Percentiles rank a stretch among this genome's conserved stretches.
These are phyloP conservation scores for Eremochloa ophiuroides DNA, from an alignment of 176 grass and related monocot species.

Conservation along the genomic window DNA sequence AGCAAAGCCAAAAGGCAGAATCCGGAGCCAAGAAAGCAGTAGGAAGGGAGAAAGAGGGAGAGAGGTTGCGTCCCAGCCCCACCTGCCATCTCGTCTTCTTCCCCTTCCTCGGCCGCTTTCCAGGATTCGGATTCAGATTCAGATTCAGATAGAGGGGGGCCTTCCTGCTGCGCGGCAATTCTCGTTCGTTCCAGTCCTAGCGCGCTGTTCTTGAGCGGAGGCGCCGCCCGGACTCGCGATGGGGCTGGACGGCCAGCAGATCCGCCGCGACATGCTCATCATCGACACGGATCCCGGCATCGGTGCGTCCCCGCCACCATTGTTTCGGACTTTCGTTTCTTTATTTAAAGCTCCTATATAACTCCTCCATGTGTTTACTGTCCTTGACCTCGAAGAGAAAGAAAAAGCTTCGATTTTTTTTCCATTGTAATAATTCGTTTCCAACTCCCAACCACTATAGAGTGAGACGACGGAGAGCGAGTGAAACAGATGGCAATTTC, in stretches of 20 bases:
- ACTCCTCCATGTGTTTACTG: not conserved
- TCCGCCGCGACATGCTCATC: conserved; percentile 62
- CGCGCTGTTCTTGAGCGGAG: not conserved
- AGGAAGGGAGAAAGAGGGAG: not conserved
- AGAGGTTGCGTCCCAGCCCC: not conserved
- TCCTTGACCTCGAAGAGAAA: not conserved
- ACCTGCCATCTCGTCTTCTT: not conserved
- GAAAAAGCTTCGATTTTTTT: not conserved
- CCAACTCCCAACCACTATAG: not conserved
- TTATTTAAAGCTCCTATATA: not conserved
- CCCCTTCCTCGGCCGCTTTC: not conserved
- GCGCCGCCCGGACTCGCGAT: not conserved
- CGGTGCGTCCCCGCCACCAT: conserved; percentile 26
- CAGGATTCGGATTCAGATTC: not conserved
- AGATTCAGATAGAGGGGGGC: too few species aligned
- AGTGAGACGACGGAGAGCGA: not conserved
- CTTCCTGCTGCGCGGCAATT: not conserved
- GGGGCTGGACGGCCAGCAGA: conserved; percentile 37
- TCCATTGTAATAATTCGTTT: not conserved
- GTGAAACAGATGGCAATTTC: not conserved
- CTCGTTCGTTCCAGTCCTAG: not conserved
- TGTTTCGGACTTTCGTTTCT: too few species aligned
- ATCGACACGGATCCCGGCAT: conserved; percentile 97
- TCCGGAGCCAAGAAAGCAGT: not conserved
- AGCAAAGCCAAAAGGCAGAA: not conserved